A percentile compares a stretch with the other conserved stretches of the same genome.
Evolutionary conservation across 2,329 filamentous ascomycete species (phyloP).

Genomic region (Venturia effusa): DNA sequence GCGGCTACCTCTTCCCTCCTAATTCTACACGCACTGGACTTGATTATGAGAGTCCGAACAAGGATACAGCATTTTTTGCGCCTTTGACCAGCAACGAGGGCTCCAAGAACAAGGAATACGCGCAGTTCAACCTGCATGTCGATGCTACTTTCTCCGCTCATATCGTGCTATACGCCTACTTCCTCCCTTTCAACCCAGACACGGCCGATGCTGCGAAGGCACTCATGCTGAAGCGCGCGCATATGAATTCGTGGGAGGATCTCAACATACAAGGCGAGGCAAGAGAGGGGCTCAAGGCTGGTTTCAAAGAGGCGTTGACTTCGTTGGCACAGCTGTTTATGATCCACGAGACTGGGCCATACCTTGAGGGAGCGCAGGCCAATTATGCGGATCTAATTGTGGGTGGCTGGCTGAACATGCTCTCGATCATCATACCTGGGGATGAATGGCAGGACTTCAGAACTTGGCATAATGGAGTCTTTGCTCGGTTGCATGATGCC

Average conservation of each 20-base stretch:
- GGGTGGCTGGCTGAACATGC: conserved; percentile 45
- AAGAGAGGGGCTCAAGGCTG: conserved; percentile 27
- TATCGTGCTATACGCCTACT: conserved; percentile 28
- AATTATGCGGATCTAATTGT: conserved; percentile 48
- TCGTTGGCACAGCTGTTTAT: conserved; percentile 33
- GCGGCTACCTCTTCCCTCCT: conserved; percentile 39
- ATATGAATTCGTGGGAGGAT: conserved; percentile 31
- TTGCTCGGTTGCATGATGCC: conserved; percentile 40
- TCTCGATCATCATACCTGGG: conserved; percentile 27
- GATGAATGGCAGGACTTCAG: conserved; percentile 36
- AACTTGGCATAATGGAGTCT: conserved; percentile 41
- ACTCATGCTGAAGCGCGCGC: conserved; percentile 19
- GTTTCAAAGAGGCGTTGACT: conserved; percentile 32
- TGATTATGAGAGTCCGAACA: conserved; percentile 27
- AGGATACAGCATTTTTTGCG: conserved; percentile 13
- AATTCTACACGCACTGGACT: conserved; percentile 21
- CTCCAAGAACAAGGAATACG: conserved; percentile 22
- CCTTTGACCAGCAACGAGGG: conserved; percentile 13
- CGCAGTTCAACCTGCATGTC: conserved; percentile 41
- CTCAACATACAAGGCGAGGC: conserved; percentile 25
- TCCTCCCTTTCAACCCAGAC: conserved; percentile 41
- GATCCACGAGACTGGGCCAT: conserved; percentile 34
- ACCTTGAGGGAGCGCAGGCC: conserved; percentile 34
- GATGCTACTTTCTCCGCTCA: conserved; percentile 44
- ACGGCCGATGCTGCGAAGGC: conserved; percentile 33